phyloP scores from a whole-genome alignment of 2,329 filamentous ascomycete genomes.

The Trichoderma afroharzianum region DNA sequence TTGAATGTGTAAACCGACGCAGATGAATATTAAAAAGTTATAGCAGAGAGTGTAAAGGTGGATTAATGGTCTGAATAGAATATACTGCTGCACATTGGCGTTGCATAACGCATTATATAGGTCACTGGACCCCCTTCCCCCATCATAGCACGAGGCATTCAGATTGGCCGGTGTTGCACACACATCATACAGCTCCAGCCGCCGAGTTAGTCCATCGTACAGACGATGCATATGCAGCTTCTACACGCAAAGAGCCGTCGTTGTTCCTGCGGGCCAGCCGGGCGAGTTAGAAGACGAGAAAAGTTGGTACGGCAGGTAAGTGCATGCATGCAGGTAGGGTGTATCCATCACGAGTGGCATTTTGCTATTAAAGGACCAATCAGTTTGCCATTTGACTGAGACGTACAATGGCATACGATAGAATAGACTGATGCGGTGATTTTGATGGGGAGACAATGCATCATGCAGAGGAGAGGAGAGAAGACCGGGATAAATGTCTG shows the following conservation, averaged over 20 bases:
- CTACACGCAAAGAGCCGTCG: neutral
- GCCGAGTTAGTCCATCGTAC: neutral
- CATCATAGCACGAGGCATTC: neutral
- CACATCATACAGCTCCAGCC: neutral
- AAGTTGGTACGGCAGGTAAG: neutral
- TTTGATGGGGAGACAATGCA: neutral
- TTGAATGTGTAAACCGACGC: neutral
- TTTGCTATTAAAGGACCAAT: neutral
- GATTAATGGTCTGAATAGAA: neutral
- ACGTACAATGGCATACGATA: neutral
- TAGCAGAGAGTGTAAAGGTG: neutral
- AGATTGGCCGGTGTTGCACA: neutral
- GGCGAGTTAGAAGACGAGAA: neutral
- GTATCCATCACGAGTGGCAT: neutral
- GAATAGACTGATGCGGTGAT: neutral
- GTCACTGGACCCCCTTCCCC: neutral
- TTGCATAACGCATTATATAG: constrained; percentile 7
- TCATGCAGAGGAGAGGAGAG: neutral
- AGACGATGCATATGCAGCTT: constrained; percentile 10
- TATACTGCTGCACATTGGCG: neutral
- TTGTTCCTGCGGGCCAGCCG: neutral
- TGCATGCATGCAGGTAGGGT: constrained; percentile 15
- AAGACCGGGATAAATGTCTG: neutral
- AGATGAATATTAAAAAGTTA: neutral
- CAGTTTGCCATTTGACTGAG: neutral